Evolutionary conservation across 495 filamentous ascomycete species (phyloP), one percentile per base, ranked within the genome.

Genomic region (Venustampulla echinocandica): DNA sequence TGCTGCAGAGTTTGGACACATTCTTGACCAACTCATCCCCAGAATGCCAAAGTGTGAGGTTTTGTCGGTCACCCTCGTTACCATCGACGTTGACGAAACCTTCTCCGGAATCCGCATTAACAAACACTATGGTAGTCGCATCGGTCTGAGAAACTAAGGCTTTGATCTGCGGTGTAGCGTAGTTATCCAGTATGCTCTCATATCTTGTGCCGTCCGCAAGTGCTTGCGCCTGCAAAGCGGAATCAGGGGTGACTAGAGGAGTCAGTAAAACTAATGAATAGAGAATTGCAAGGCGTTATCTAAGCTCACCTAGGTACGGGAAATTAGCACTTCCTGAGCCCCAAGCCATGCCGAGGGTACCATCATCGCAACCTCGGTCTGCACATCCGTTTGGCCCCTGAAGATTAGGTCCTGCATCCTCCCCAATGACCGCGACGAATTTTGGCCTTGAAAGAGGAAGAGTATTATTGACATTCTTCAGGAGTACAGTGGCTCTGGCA

Each of bases 281-380:
- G 33, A 35, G 13, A n/a, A 75, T 62, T 90, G 84, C 30, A 96
- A 86, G 3, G 90, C 89, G 19, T 81, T 74, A 36, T 94, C 77
- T 2, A 90, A 90, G 2, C 87, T 90, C 49, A 93, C 67, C 2
- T 15, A 98, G 75, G 64, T 96, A 96, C 2, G 92, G 87, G 71
- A 87, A 96, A 54, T 90, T 81, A 22, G 85, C 74, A 24, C 81
- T 84, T 38, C 92, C 92, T 47, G 85, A 92, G 34, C 90, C 92
- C 90, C 90, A 97, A 32, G 76, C 89, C 81, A 94, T 89, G 24
- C 82, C 92, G 17, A 95, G 73, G 4, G 90, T 95, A 40, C 90
- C 90, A 38, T 81, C 75, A 58, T 87, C 72, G 50, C 90, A 95
- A 14, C 85, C 82, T 22, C 84, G 79, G 65, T 98, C 86, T 30